Evolutionary conservation across 176 grass and related monocot species (phyloP), one percentile per base, ranked within the genome.

Genomic region (Triticum dicoccoides): DNA sequence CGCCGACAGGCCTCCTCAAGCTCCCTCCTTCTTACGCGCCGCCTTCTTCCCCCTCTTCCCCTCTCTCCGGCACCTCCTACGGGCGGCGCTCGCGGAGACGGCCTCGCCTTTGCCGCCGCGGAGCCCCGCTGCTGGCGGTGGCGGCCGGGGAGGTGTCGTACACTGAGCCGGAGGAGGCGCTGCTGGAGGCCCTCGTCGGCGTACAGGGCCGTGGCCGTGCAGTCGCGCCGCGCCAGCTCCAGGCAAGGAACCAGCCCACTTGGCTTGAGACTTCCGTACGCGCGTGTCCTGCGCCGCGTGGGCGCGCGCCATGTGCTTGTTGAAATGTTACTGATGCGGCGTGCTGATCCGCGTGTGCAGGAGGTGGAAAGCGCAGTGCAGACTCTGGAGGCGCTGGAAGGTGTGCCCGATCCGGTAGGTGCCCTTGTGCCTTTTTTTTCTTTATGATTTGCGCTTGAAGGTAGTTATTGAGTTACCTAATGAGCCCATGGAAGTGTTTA

Each of bases 111-210:
- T 44, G 61, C 21, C 62, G 32, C 59, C 65, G 14, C 5, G 27
- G 84, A 18, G 86, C 78, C 11, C 80, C 23, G 45, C 71, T 78
- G 62, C 65, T 24, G 11, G 77, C 42, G 37, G 81, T 82, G n/a
- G 69, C 65, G 61, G 45, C 76, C 1, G 78, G 24, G 18, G 81
- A 30, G 73, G 35, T 59, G 12, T 82, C 69, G n/a, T 91, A 91
- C 84, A 91, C 86, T 2, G 93, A 88, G 3, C 84, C 88, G 14
- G 96, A 95, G 82, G 41, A 66, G 11, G 84, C 68, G 7, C 90
- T 98, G 13, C 20, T 98, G 21, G 96, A 98, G 49, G 93, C 93
- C n/a, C 88, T 98, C 11, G 83, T 94, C 47, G 96, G 96, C 20
- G 88, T 95, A 8, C 96, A 92, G 81, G 96, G 96, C 29, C 88